Evolutionary conservation across 2,329 filamentous ascomycete genomes (phyloP).

Genomic region (Zalaria sp.): DNA sequence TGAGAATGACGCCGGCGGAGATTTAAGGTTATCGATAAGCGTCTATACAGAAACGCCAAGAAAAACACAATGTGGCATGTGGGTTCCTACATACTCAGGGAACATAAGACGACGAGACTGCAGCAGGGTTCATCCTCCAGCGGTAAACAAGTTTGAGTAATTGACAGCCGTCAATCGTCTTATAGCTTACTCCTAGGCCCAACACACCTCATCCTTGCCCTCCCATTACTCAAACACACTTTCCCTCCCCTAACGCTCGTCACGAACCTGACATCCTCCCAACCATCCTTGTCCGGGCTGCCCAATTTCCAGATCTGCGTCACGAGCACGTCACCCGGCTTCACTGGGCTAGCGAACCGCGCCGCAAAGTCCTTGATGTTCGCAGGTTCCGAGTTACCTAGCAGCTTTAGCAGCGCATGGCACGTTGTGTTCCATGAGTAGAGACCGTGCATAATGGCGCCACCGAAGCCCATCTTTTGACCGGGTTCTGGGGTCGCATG

Average conservation of each 20-base stretch:
- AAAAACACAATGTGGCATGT: too few relatives aligned
- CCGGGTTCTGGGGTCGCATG: constrained; percentile 79
- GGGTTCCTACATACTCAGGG: too few relatives aligned
- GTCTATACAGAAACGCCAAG: too few relatives aligned
- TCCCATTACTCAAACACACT: constrained; percentile 75
- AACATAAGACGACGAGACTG: too few relatives aligned
- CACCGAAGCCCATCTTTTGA: constrained; percentile 80
- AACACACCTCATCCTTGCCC: constrained; percentile 59
- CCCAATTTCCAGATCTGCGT: constrained; percentile 73
- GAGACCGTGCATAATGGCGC: constrained; percentile 77
- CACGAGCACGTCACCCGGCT: constrained; percentile 67
- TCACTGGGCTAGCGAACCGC: constrained; percentile 72
- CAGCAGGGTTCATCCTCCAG: too few relatives aligned
- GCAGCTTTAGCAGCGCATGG: constrained; percentile 56
- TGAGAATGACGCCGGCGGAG: too few relatives aligned
- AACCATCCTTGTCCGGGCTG: constrained; percentile 46
- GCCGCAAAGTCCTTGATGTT: constrained; percentile 85
- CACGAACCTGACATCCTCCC: constrained; percentile 72
- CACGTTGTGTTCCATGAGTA: constrained; percentile 74
- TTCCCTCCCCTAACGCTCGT: constrained; percentile 68
- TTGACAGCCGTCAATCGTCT: background rate
- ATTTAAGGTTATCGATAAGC: too few relatives aligned
- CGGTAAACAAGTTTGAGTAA: too few relatives aligned
- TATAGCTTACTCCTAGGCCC: constrained; percentile 48
- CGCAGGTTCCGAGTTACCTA: constrained; percentile 63